These are phyloP conservation scores for Dactylis glomerata DNA, from an alignment of 176 grass and related monocot species.

Conservation along the genomic window DNA sequence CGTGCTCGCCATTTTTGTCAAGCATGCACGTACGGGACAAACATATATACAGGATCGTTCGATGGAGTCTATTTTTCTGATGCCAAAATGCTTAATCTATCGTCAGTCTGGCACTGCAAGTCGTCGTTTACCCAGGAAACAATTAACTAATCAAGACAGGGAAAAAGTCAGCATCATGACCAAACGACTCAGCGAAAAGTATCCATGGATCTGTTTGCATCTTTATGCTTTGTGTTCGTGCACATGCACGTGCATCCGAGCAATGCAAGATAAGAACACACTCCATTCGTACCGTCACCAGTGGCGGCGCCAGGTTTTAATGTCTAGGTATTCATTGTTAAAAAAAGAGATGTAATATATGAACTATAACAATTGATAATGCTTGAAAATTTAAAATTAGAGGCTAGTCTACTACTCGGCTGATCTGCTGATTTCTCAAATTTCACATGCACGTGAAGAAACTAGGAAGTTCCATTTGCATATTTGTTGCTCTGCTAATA, in stretches of 20 bases:
- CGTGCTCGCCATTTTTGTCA: background rate
- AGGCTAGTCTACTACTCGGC: too few species aligned
- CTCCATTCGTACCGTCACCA: background rate
- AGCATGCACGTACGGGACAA: background rate
- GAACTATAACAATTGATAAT: too few species aligned
- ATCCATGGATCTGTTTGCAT: background rate
- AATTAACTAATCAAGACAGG: background rate
- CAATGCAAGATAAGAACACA: background rate
- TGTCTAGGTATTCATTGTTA: too few species aligned
- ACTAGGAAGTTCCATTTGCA: too few species aligned
- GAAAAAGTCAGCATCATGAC: background rate
- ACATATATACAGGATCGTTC: background rate
- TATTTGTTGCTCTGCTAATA: too few species aligned
- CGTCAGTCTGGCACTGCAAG: background rate
- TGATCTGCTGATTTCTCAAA: too few species aligned
- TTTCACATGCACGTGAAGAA: too few species aligned
- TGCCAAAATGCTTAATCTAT: background rate
- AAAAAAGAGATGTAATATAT: too few species aligned
- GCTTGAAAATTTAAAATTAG: too few species aligned
- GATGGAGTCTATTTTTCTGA: too few species aligned
- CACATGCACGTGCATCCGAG: background rate
- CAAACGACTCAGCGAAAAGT: background rate
- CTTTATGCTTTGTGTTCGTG: background rate
- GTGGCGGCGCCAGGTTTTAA: too few species aligned
- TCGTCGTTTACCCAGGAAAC: background rate